Evolutionary conservation across 306 rosid species (phyloP).

Genomic region (Dryas alaskensis): DNA sequence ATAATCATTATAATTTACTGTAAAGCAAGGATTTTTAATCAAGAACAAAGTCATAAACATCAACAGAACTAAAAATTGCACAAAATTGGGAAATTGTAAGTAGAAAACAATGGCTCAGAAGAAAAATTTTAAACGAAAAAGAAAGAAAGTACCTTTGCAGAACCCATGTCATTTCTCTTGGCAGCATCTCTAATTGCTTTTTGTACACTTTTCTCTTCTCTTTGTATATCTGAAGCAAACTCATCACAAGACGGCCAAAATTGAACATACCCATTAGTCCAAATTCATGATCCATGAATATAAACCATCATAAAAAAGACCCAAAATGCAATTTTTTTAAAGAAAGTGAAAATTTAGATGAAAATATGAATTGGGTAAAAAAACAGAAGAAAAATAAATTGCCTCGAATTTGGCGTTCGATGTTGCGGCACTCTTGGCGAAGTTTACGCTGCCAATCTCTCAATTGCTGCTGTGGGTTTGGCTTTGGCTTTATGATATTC

Average conservation of each 20-base stretch:
- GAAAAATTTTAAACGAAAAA: neutral
- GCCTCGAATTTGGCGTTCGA: slow-evolving; percentile 95
- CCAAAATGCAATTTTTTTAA: neutral
- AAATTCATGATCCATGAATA: slow-evolving; percentile 5
- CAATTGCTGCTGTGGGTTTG: slow-evolving; percentile 78
- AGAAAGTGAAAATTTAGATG: neutral
- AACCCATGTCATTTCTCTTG: slow-evolving; percentile 90
- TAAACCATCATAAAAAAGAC: neutral
- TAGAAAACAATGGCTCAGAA: neutral
- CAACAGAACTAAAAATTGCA: neutral
- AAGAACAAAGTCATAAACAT: neutral
- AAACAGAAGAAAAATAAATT: slow-evolving; percentile 2
- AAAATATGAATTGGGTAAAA: neutral
- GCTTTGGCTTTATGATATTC: slow-evolving; percentile 69
- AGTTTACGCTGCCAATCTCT: slow-evolving; percentile 94
- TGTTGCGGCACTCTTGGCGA: slow-evolving; percentile 88
- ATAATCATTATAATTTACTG: neutral
- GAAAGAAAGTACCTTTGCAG: slow-evolving; percentile 71
- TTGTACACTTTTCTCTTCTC: slow-evolving; percentile 85
- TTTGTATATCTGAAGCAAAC: slow-evolving; percentile 60
- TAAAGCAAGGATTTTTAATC: neutral
- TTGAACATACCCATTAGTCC: slow-evolving; percentile 8
- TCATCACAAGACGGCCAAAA: slow-evolving; percentile 6
- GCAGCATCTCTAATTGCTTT: slow-evolving; percentile 92
- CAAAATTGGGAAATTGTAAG: neutral